Conservation (phyloP, 441 rosid species). For the Populus trichocarpa region DNA sequence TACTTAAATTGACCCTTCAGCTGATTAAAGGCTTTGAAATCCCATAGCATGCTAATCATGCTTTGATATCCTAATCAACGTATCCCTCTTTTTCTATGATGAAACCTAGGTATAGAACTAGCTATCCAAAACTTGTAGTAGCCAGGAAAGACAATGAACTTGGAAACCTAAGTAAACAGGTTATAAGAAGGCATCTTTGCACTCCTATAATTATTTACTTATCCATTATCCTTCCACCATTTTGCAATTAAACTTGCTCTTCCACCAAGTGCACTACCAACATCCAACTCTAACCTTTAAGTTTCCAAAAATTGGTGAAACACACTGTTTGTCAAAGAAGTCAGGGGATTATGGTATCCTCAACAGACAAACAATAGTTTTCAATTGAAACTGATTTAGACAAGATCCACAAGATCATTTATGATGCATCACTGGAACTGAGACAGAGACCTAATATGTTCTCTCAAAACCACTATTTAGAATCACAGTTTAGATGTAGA, state of each 20-base stretch:
- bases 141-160: neutral
- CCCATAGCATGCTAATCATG: neutral
- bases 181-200: neutral
- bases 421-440: neutral
- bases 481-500: neutral
- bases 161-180: neutral
- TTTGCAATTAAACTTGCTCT: neutral
- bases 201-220: neutral
- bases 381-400: neutral
- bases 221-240: neutral
- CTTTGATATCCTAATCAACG: neutral
- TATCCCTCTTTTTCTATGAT: neutral
- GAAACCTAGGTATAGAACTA: neutral
- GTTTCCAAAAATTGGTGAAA: neutral
- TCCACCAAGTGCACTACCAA: neutral
- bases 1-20: neutral
- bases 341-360: neutral
- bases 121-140: neutral
- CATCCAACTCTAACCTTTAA: neutral
- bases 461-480: neutral
- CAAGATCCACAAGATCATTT: neutral
- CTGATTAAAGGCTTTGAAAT: neutral
- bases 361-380: neutral
- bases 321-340: neutral
- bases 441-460: neutral